Percentiles rank a stretch among this genome's conserved stretches.
These are phyloP conservation scores for Colletotrichum sp. DNA, from an alignment of 2,329 filamentous ascomycete genomes.

Conservation along the genomic window DNA sequence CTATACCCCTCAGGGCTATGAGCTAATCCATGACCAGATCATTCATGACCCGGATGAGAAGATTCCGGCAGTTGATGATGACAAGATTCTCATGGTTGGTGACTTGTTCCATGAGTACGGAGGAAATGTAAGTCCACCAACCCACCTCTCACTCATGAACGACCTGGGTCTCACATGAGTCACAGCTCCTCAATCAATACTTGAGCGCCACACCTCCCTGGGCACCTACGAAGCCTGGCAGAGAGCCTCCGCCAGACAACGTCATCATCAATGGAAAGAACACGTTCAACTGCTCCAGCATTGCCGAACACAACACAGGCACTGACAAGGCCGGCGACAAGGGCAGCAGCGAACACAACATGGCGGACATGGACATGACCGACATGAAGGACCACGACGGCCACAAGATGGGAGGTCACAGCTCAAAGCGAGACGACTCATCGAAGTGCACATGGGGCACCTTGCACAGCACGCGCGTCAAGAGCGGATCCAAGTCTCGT, in stretches of 20 bases:
- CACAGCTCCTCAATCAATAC: constrained; percentile 35
- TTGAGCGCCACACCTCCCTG: constrained; percentile 34
- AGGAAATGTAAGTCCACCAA: constrained; percentile 29
- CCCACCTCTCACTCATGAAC: neutral
- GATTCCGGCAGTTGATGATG: constrained; percentile 33
- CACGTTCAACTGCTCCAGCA: constrained; percentile 36
- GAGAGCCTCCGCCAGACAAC: constrained; percentile 46
- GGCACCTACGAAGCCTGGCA: constrained; percentile 37
- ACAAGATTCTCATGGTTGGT: constrained; percentile 42
- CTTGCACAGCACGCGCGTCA: constrained; percentile 35
- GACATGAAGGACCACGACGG: neutral
- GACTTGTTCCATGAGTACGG: constrained; percentile 44
- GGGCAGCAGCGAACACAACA: neutral
- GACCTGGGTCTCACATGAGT: constrained; percentile 22
- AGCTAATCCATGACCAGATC: constrained; percentile 26
- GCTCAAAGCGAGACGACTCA: neutral
- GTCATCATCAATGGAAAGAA: constrained; percentile 44
- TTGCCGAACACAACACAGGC: constrained; percentile 21
- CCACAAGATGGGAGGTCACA: neutral
- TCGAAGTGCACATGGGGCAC: constrained; percentile 33
- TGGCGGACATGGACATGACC: constrained; percentile 1
- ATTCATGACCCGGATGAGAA: constrained; percentile 39
- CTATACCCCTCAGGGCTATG: too few species aligned
- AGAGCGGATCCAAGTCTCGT: constrained; percentile 30
- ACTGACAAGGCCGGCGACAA: neutral